A percentile compares a stretch with the other conserved stretches of the same genome.
These are phyloP conservation scores for Fusarium drepaniforme DNA, from an alignment of 2,329 filamentous ascomycete species.

Conservation along the genomic window DNA sequence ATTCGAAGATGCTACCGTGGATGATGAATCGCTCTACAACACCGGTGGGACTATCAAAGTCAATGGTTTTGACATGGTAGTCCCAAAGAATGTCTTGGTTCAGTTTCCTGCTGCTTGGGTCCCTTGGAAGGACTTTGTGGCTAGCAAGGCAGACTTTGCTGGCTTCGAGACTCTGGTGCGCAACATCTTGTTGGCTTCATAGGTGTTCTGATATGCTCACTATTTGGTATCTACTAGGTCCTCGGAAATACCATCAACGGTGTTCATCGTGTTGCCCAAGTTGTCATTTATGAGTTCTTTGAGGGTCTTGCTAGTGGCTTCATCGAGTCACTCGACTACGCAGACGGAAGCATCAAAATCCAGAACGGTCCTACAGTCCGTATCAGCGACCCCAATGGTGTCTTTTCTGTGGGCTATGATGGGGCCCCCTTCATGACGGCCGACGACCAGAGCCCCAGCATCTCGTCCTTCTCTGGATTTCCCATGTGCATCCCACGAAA, in stretches of 20 bases:
- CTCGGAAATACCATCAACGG: conserved; percentile 53
- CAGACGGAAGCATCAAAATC: conserved; percentile 50
- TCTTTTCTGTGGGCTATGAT: conserved; percentile 55
- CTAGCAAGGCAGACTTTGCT: conserved; percentile 45
- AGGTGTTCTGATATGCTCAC: not conserved
- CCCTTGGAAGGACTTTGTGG: conserved; percentile 55
- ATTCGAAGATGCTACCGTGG: conserved; percentile 48
- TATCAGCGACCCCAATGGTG: conserved; percentile 60
- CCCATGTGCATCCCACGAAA: conserved; percentile 65
- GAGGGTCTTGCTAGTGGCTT: conserved; percentile 52
- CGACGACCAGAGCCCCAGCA: conserved; percentile 61
- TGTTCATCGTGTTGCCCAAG: conserved; percentile 48
- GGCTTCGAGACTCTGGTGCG: conserved; percentile 53
- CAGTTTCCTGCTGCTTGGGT: conserved; percentile 56
- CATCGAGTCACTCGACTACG: conserved; percentile 50
- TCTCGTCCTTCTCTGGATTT: conserved; percentile 62
- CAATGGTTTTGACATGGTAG: conserved; percentile 57
- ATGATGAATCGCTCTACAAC: conserved; percentile 53
- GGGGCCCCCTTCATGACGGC: conserved; percentile 58
- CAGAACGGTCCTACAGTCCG: conserved; percentile 48
- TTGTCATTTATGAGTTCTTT: conserved; percentile 50
- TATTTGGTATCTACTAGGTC: conserved; percentile 40
- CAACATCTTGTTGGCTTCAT: not conserved
- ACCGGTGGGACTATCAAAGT: conserved; percentile 59
- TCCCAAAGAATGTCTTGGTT: conserved; percentile 63